Evolutionary conservation across 2,329 filamentous ascomycete species (phyloP), one percentile per base, ranked within the genome.

Genomic region (Diaporthe vexans): DNA sequence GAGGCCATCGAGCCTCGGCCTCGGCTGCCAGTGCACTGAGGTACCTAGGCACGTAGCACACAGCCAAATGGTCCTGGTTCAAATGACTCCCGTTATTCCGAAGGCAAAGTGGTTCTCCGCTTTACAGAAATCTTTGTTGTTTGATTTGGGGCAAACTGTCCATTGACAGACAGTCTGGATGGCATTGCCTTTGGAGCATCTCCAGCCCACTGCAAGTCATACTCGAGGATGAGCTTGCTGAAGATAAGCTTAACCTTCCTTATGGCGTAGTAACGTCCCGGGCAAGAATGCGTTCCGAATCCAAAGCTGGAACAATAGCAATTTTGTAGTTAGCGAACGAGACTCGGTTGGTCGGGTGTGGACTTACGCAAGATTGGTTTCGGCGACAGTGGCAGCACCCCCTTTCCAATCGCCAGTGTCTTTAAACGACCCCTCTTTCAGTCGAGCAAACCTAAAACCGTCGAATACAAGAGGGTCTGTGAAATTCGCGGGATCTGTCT

Each of bases 201-300:
- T 29, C 29, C 29, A 29, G 29, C 46, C 54, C 54, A 57, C 68
- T 73, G 74, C 35, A 81, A 74, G n/a, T 83, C 81, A 46, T 80
- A 83, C 51, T 57, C 57, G 57, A 80, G 56, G 24, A 83, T 17
- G 3, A 78, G 46, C 17, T 76, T 76, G 11, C 79, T 77, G 19
- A 83, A 51, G 17, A 83, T 77, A 77, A 83, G 78, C 79, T 84
- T 83, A 73, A 83, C 79, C 76, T 83, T 79, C 43, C 81, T 80
- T 15, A 78, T 79, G 1, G 82, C 82, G 72, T 83, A 83, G 78
- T 82, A 84, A 17, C 82, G 77, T 0, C 83, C 83, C 0, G 83
- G 82, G 63, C 82, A 84, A 1, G 84, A 82, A 73, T 85, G 84
- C 0, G 81, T 79, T 2, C 84, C 84, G 73, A 82, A 83, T 1